Conservation (phyloP, 306 rosid genomes). For the Oxytropis ochrocephala region DNA sequence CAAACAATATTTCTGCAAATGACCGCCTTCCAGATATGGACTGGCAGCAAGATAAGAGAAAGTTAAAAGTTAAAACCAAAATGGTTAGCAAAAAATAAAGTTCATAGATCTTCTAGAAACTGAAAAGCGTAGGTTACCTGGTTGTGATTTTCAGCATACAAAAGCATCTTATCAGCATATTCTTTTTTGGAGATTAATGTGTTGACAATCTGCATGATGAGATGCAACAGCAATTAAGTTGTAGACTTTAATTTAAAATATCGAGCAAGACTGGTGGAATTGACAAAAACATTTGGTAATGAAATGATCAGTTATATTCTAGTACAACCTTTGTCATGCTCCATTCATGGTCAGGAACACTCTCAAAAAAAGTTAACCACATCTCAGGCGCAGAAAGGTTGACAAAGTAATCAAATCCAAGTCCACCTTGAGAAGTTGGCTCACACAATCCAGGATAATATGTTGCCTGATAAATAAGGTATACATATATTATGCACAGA, state of each 20-base stretch:
- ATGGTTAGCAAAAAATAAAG: not conserved
- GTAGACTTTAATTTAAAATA: not conserved
- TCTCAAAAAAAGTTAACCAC: too few species aligned
- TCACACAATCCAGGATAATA: slow-evolving; percentile 88
- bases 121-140: slow-evolving; percentile 46
- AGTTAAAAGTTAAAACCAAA: slow-evolving; percentile 3
- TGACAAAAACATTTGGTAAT: slow-evolving; percentile 2
- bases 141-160: slow-evolving; percentile 89
- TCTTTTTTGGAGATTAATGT: too few species aligned
- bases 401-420: slow-evolving; percentile 97
- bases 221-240: too few species aligned
- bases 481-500: slow-evolving; percentile 3
- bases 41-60: slow-evolving; percentile 41
- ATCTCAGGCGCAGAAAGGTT: too few species aligned
- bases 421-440: slow-evolving; percentile 92
- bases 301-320: slow-evolving; percentile 5
- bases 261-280: not conserved
- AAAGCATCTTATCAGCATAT: too few species aligned
- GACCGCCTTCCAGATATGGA: slow-evolving; percentile 92
- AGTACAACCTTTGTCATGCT: slow-evolving; percentile 81
- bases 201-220: too few species aligned
- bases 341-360: too few species aligned
- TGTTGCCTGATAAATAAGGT: slow-evolving; percentile 56
- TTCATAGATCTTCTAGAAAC: not conserved
- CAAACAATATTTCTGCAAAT: slow-evolving; percentile 81